phyloP scores from a whole-genome alignment of 306 rosid genomes.

The Benincasa hispida region DNA sequence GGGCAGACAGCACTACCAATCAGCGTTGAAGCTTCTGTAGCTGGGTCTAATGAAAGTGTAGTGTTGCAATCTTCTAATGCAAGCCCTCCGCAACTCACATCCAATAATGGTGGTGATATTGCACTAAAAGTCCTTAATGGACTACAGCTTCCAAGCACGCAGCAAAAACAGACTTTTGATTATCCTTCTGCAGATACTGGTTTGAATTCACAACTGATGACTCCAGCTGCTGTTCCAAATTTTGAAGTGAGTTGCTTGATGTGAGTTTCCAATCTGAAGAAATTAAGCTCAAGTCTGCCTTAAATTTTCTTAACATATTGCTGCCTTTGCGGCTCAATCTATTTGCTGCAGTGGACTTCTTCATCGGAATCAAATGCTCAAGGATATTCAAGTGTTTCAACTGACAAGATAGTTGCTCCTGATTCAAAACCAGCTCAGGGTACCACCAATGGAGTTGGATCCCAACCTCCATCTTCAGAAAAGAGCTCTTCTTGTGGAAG shows the following conservation, averaged over 20 bases:
- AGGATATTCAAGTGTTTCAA: slow-evolving; percentile 20
- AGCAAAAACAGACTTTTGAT: slow-evolving; percentile 17
- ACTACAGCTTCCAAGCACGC: slow-evolving; percentile 18
- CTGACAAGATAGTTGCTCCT: slow-evolving; percentile 20
- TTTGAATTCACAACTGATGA: slow-evolving; percentile 16
- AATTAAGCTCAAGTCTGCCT: slow-evolving; percentile 1
- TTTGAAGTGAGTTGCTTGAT: slow-evolving; percentile 33
- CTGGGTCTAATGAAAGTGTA: slow-evolving; percentile 14
- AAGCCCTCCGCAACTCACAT: slow-evolving; percentile 12
- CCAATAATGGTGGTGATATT: neutral
- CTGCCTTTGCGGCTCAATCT: neutral
- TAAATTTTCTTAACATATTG: slow-evolving; percentile 3
- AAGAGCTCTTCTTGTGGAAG: slow-evolving; percentile 27
- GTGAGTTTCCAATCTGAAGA: neutral
- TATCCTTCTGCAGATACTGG: slow-evolving; percentile 1
- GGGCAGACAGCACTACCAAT: slow-evolving; percentile 16
- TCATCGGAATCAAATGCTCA: slow-evolving; percentile 13
- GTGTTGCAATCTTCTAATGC: slow-evolving; percentile 21
- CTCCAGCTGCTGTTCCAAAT: slow-evolving; percentile 14
- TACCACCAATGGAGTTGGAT: slow-evolving; percentile 14
- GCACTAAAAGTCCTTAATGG: slow-evolving; percentile 9
- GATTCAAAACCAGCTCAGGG: slow-evolving; percentile 28
- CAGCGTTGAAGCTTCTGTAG: slow-evolving; percentile 11
- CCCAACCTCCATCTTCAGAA: slow-evolving; percentile 21
- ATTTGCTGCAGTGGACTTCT: slow-evolving; percentile 18